Percentiles rank a stretch among this genome's conserved stretches.
phyloP scores from a whole-genome alignment of 495 filamentous ascomycete species.

The Aspergillus cavernicola region DNA sequence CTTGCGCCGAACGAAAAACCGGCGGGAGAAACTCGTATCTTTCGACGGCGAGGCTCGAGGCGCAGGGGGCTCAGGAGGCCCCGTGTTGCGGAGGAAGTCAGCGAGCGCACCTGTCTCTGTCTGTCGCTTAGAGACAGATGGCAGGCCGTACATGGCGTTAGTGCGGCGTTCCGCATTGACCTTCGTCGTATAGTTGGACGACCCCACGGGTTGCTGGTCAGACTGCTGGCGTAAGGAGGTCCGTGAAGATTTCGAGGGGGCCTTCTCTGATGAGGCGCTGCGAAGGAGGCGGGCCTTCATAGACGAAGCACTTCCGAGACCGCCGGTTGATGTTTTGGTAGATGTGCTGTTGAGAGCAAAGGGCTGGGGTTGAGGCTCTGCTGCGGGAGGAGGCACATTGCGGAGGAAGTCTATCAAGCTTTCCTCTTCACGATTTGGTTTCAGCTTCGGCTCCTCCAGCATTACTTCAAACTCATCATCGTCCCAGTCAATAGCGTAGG shows the following conservation, averaged over 20 bases:
- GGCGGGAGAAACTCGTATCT: constrained; percentile 33
- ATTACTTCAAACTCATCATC: constrained; percentile 70
- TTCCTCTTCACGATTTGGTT: constrained; percentile 51
- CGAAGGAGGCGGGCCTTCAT: constrained; percentile 63
- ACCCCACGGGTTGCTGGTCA: constrained; percentile 17
- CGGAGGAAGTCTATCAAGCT: constrained; percentile 86
- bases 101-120: constrained; percentile 70
- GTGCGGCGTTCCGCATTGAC: constrained; percentile 35
- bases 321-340: constrained; percentile 53
- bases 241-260: constrained; percentile 27
- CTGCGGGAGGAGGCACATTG: constrained; percentile 70
- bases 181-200: constrained; percentile 40
- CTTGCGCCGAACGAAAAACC: constrained; percentile 41
- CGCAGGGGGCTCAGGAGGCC: constrained; percentile 53
- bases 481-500: constrained; percentile 85
- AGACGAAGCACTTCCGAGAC: constrained; percentile 35
- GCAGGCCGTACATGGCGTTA: constrained; percentile 21
- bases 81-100: constrained; percentile 74
- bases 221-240: constrained; percentile 33
- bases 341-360: constrained; percentile 24
- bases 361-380: constrained; percentile 42
- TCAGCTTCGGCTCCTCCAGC: constrained; percentile 33
- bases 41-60: constrained; percentile 20
- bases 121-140: constrained; percentile 26
- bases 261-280: constrained; percentile 24